Conservation (phyloP, 306 rosid genomes). For the Castanopsis chinensis region DNA sequence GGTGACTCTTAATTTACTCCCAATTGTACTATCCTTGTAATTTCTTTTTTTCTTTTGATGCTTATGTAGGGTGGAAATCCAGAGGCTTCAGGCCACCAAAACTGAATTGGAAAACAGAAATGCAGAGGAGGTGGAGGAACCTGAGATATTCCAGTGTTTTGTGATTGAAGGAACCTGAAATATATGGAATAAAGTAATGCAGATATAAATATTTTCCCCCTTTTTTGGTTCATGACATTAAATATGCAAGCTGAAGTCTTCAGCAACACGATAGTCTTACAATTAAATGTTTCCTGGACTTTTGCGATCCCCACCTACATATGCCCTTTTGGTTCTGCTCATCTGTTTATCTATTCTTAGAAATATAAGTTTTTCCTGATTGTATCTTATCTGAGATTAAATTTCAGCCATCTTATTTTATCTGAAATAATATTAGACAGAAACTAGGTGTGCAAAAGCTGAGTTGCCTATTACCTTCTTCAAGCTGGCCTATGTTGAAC, state of each 20-base stretch:
- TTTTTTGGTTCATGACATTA: too few species aligned
- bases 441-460: neutral
- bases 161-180: neutral
- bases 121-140: slow-evolving; percentile 54
- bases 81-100: slow-evolving; percentile 60
- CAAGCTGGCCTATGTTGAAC: neutral
- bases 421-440: too few species aligned
- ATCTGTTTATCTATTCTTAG: too few species aligned
- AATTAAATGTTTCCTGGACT: too few species aligned
- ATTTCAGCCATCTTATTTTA: too few species aligned
- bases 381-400: too few species aligned
- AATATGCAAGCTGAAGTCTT: too few species aligned
- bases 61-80: slow-evolving; percentile 58
- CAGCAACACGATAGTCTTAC: too few species aligned
- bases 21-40: slow-evolving; percentile 22
- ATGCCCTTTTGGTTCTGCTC: too few species aligned
- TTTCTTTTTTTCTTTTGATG: slow-evolving; percentile 26
- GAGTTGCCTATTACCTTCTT: neutral
- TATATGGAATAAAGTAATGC: neutral
- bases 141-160: neutral
- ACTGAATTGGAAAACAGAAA: slow-evolving; percentile 57
- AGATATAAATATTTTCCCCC: too few species aligned
- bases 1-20: slow-evolving; percentile 19
- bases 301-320: too few species aligned
- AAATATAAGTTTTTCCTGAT: too few species aligned